Conservation (phyloP, 1,284 basidiomycete genomes). For the Sanghuangporus baumii region DNA sequence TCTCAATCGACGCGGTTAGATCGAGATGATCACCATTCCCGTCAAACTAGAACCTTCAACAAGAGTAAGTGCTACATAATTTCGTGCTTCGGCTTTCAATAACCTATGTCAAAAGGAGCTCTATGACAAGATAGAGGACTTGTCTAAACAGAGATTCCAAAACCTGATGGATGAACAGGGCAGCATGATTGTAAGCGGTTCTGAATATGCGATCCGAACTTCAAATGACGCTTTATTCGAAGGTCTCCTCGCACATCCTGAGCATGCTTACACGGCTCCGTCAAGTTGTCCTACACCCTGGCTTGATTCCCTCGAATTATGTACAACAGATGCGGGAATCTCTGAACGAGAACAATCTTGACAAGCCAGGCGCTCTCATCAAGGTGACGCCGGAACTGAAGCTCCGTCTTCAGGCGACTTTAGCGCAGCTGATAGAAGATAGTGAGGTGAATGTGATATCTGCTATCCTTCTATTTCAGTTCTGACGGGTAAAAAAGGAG, state of each 20-base stretch:
- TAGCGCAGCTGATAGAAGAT: slow-evolving; percentile 72
- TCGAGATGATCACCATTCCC: slow-evolving; percentile 65
- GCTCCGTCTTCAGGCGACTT: slow-evolving; percentile 51
- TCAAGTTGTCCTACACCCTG: slow-evolving; percentile 79
- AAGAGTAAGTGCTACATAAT: slow-evolving; percentile 39
- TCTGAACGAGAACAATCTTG: slow-evolving; percentile 31
- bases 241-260: slow-evolving; percentile 69
- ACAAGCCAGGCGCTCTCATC: slow-evolving; percentile 25
- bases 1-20: slow-evolving; percentile 34
- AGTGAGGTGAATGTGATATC: slow-evolving; percentile 38
- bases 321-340: slow-evolving; percentile 55
- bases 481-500: slow-evolving; percentile 34
- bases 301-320: slow-evolving; percentile 71
- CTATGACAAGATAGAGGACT: slow-evolving; percentile 70
- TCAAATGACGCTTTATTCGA: neutral
- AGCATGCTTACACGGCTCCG: slow-evolving; percentile 84
- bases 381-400: slow-evolving; percentile 46
- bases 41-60: slow-evolving; percentile 67
- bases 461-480: neutral
- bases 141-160: slow-evolving; percentile 59
- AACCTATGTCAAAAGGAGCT: slow-evolving; percentile 38
- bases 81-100: neutral
- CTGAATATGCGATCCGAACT: slow-evolving; percentile 13
- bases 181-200: slow-evolving; percentile 35
- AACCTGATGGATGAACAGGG: slow-evolving; percentile 42